These are phyloP conservation scores for Fennellomyces sp. DNA, from an alignment of 371 early-diverging fungal genomes.

Conservation along the genomic window DNA sequence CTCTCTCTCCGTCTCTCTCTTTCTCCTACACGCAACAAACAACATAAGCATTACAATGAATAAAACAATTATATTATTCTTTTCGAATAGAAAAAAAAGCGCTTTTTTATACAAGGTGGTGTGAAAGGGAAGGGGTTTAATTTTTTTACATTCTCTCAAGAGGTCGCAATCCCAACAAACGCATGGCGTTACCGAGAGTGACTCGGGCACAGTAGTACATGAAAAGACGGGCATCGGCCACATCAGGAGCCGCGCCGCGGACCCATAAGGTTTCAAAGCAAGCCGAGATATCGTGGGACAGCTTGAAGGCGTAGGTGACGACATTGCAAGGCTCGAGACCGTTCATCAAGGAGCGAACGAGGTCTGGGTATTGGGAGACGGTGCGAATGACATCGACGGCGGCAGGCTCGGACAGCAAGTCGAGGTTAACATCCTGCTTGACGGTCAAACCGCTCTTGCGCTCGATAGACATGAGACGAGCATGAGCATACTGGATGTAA, in stretches of 20 bases:
- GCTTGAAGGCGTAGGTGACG: constrained; percentile 91
- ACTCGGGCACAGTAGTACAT: constrained; percentile 79
- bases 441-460: constrained; percentile 71
- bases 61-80: not conserved
- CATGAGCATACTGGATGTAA: constrained; percentile 98
- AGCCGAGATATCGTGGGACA: constrained; percentile 84
- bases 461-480: constrained; percentile 94
- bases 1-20: not conserved
- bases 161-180: constrained; percentile 78
- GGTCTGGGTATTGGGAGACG: constrained; percentile 92
- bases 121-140: not conserved
- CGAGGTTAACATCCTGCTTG: constrained; percentile 65
- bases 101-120: constrained; percentile 5
- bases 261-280: constrained; percentile 89
- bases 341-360: constrained; percentile 66
- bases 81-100: not conserved
- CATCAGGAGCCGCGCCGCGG: constrained; percentile 71
- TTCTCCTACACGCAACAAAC: not conserved
- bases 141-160: constrained; percentile 83
- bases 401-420: constrained; percentile 72
- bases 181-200: constrained; percentile 86
- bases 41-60: not conserved
- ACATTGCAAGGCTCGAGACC: constrained; percentile 93
- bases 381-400: constrained; percentile 79
- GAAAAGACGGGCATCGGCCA: constrained; percentile 82